Percentiles rank a stretch among this genome's conserved stretches.
Evolutionary conservation across 345 rosid species (phyloP).

Genomic region (Bruguiera gymnorhiza): DNA sequence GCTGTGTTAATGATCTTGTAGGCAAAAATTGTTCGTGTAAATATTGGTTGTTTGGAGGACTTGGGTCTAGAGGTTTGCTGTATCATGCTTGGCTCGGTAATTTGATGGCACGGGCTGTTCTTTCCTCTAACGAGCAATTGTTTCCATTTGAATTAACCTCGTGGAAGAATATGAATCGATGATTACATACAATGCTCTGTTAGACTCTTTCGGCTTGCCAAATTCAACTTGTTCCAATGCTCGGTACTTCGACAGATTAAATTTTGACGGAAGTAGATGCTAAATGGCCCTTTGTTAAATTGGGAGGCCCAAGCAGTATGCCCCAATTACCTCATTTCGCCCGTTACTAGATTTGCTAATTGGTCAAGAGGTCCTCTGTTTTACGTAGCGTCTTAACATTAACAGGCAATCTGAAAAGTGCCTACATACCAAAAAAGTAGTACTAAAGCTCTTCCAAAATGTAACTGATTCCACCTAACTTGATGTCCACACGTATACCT

Average conservation of each 20-base stretch:
- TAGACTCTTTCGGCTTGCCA: neutral
- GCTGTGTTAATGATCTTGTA: conserved; percentile 54
- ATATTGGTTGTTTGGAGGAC: conserved; percentile 84
- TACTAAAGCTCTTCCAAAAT: neutral
- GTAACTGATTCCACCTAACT: conserved; percentile 10
- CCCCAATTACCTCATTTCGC: too few relatives aligned
- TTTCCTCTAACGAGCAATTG: conserved; percentile 50
- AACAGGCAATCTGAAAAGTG: too few relatives aligned
- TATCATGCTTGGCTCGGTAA: conserved; percentile 84
- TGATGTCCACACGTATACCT: conserved; percentile 66
- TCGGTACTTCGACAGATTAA: too few relatives aligned
- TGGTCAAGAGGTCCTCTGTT: too few relatives aligned
- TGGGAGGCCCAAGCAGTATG: too few relatives aligned
- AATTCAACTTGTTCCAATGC: too few relatives aligned
- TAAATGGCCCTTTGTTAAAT: too few relatives aligned
- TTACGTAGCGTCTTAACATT: too few relatives aligned
- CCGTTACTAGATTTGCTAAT: too few relatives aligned
- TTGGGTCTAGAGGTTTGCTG: conserved; percentile 81
- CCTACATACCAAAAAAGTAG: too few relatives aligned
- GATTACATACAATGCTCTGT: neutral
- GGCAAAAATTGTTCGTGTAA: conserved; percentile 36
- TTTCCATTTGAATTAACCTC: conserved; percentile 63
- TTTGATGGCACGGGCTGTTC: conserved; percentile 63
- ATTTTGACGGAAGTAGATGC: too few relatives aligned
- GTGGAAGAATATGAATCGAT: conserved; percentile 53